These are phyloP conservation scores for Juglanconis sp. DNA, from an alignment of 2,329 filamentous ascomycete genomes.

Conservation along the genomic window DNA sequence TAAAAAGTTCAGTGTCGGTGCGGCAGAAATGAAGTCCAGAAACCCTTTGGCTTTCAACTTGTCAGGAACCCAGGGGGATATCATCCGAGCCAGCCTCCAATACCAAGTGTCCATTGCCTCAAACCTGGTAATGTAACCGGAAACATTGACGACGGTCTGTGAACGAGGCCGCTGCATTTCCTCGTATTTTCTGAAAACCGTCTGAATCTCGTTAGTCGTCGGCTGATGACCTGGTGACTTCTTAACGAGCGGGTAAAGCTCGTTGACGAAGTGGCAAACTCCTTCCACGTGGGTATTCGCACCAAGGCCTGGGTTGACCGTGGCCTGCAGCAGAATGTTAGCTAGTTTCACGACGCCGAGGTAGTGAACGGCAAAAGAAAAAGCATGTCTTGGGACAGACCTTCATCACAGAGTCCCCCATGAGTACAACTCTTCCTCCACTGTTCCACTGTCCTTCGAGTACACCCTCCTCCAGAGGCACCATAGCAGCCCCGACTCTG, in stretches of 20 bases:
- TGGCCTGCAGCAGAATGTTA: slow-evolving; percentile 15
- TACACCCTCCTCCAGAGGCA: slow-evolving; percentile 20
- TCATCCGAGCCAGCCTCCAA: background rate
- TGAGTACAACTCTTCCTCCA: slow-evolving; percentile 16
- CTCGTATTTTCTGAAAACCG: slow-evolving; percentile 20
- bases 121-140: slow-evolving; percentile 23
- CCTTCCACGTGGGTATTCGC: slow-evolving; percentile 20
- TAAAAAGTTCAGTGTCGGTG: slow-evolving; percentile 2
- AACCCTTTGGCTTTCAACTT: slow-evolving; percentile 5
- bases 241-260: slow-evolving; percentile 19
- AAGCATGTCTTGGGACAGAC: background rate
- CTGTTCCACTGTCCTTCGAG: slow-evolving; percentile 17
- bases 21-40: background rate
- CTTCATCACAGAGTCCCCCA: slow-evolving; percentile 19
- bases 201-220: slow-evolving; percentile 17
- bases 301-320: slow-evolving; percentile 20
- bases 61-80: slow-evolving; percentile 16
- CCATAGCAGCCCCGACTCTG: slow-evolving; percentile 15
- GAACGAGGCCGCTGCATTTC: slow-evolving; percentile 22
- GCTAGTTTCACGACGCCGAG: background rate
- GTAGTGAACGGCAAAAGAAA: background rate
- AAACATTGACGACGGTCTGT: slow-evolving; percentile 16
- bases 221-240: slow-evolving; percentile 8
- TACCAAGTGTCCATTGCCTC: slow-evolving; percentile 26
- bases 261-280: slow-evolving; percentile 18